Evolutionary conservation across 1,284 basidiomycete species (phyloP).

Genomic region (Sporisorium exsertum): DNA sequence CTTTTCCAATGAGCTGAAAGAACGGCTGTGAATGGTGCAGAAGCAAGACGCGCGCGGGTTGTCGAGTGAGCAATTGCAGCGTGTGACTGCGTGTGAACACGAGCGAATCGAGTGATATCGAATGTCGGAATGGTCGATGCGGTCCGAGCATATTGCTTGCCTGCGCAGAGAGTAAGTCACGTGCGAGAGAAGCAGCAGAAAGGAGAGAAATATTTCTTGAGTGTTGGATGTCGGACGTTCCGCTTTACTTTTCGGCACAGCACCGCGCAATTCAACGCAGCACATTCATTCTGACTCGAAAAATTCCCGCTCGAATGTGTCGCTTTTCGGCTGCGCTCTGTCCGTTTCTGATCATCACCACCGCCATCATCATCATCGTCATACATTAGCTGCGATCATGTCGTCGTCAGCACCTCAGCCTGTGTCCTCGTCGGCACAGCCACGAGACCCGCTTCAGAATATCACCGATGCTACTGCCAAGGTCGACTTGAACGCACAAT

Average conservation of each 20-base stretch:
- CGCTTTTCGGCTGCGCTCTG: constrained; percentile 10
- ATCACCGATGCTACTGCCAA: constrained; percentile 52
- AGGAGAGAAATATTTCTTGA: neutral
- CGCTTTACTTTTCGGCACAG: constrained; percentile 11
- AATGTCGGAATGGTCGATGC: constrained; percentile 12
- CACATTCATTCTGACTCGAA: constrained; percentile 2
- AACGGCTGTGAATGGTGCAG: neutral
- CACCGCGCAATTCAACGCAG: constrained; percentile 2
- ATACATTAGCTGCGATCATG: constrained; percentile 17
- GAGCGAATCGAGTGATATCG: constrained; percentile 1
- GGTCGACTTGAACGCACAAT: constrained; percentile 43
- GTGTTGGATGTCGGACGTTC: constrained; percentile 16
- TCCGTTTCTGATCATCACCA: constrained; percentile 2
- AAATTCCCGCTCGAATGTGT: neutral
- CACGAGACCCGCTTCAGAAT: constrained; percentile 46
- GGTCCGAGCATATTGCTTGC: neutral
- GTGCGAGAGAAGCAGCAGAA: constrained; percentile 15
- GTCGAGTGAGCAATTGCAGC: neutral
- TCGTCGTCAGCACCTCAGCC: constrained; percentile 53
- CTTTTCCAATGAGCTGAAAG: neutral
- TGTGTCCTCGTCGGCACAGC: constrained; percentile 52
- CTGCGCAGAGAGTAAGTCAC: constrained; percentile 15
- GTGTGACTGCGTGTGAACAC: neutral
- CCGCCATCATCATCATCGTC: constrained; percentile 9
- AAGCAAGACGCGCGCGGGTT: neutral